Conservation (phyloP, 1,284 basidiomycete species). For the Fomitopsis schrenkii region DNA sequence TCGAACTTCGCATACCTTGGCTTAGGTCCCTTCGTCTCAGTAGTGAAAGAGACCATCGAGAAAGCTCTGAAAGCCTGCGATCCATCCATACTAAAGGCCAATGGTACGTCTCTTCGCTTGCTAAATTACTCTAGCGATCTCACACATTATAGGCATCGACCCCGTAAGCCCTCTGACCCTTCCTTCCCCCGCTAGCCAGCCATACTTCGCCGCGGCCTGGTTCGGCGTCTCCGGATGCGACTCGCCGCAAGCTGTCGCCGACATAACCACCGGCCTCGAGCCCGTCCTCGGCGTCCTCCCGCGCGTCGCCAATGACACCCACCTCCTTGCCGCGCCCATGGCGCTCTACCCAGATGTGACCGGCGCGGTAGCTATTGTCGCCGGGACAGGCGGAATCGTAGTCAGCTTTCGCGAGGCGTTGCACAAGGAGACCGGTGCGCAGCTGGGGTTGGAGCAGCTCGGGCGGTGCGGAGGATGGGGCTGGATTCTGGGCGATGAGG, state of each 20-base stretch:
- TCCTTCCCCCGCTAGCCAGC: slow-evolving; percentile 35
- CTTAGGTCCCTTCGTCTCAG: slow-evolving; percentile 40
- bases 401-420: slow-evolving; percentile 50
- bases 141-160: not conserved
- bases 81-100: slow-evolving; percentile 7
- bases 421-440: slow-evolving; percentile 18
- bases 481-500: slow-evolving; percentile 80
- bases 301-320: slow-evolving; percentile 69
- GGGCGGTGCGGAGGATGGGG: slow-evolving; percentile 78
- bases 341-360: slow-evolving; percentile 51
- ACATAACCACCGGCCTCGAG: slow-evolving; percentile 49
- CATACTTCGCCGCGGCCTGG: slow-evolving; percentile 63
- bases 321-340: slow-evolving; percentile 71
- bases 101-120: slow-evolving; percentile 23
- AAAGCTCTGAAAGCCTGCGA: slow-evolving; percentile 45
- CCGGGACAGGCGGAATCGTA: slow-evolving; percentile 69
- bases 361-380: slow-evolving; percentile 62
- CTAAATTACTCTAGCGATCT: slow-evolving; percentile 11
- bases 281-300: slow-evolving; percentile 52
- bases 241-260: slow-evolving; percentile 53
- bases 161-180: slow-evolving; percentile 19
- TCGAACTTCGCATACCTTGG: slow-evolving; percentile 68
- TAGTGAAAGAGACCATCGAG: slow-evolving; percentile 46
- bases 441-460: slow-evolving; percentile 45
- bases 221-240: slow-evolving; percentile 77